Evolutionary conservation across 129 eudicot genomes (phyloP).

Genomic region (Tagetes erecta): DNA sequence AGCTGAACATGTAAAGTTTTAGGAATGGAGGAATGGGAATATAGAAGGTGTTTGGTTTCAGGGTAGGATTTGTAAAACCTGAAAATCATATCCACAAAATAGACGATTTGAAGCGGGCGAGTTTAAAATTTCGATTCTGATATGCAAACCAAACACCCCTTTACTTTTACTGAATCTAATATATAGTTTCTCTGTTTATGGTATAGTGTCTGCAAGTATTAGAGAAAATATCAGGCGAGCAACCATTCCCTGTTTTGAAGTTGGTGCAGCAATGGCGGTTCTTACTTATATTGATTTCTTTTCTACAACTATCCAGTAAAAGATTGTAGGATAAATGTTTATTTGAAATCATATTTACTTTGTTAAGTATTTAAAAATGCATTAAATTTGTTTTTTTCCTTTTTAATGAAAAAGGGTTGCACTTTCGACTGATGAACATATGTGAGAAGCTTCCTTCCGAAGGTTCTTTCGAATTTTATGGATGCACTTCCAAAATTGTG

Average conservation of each 20-base stretch:
- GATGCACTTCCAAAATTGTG: slow-evolving; percentile 92
- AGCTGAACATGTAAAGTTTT: slow-evolving; percentile 78
- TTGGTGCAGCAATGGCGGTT: slow-evolving; percentile 91
- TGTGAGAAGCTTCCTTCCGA: slow-evolving; percentile 79
- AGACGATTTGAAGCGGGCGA: neutral
- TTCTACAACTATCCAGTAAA: slow-evolving; percentile 84
- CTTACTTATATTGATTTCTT: slow-evolving; percentile 81
- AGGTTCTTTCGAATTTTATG: slow-evolving; percentile 62
- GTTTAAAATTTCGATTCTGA: neutral
- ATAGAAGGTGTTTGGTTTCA: neutral
- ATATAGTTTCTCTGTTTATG: neutral
- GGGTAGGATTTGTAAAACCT: neutral
- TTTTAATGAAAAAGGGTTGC: slow-evolving; percentile 68
- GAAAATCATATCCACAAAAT: neutral
- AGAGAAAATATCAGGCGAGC: slow-evolving; percentile 86
- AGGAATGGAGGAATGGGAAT: neutral
- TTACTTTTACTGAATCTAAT: neutral
- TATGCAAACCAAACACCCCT: neutral
- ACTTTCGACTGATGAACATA: slow-evolving; percentile 70
- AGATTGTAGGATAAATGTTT: neutral
- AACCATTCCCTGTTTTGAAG: slow-evolving; percentile 76
- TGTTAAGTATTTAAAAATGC: neutral
- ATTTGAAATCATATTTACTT: neutral
- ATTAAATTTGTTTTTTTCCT: slow-evolving; percentile 11
- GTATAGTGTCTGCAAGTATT: slow-evolving; percentile 92